Evolutionary conservation across 2,329 filamentous ascomycete genomes (phyloP).

Genomic region (Bipolaris bicolor): DNA sequence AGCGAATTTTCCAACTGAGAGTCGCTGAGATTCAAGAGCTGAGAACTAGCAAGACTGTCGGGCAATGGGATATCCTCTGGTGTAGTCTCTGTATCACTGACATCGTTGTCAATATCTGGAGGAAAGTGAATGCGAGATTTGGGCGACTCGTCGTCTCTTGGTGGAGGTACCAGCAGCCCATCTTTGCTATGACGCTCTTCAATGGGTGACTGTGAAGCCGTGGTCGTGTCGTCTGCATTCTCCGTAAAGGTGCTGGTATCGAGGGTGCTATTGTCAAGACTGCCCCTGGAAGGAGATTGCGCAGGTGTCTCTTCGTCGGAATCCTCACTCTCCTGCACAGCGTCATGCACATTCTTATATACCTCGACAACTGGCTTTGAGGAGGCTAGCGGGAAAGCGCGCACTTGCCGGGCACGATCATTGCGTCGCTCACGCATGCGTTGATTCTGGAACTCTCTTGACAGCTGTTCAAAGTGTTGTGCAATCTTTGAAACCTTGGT

Average conservation of each 20-base stretch:
- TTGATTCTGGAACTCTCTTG: conserved; percentile 95
- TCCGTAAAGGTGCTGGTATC: conserved; percentile 44
- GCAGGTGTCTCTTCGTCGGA: conserved; percentile 65
- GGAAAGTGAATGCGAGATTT: conserved; percentile 46
- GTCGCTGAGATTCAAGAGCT: conserved; percentile 59
- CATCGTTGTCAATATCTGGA: conserved; percentile 59
- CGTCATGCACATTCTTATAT: conserved; percentile 91
- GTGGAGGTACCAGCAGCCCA: conserved; percentile 12
- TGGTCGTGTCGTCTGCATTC: conserved; percentile 39
- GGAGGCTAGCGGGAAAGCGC: conserved; percentile 86
- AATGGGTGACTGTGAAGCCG: conserved; percentile 43
- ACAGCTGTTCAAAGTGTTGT: conserved; percentile 95
- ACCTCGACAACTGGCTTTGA: conserved; percentile 97
- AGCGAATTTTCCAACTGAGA: conserved; percentile 65
- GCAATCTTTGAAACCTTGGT: conserved; percentile 88
- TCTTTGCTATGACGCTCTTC: conserved; percentile 38
- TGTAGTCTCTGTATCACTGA: conserved; percentile 74
- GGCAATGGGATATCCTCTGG: conserved; percentile 71
- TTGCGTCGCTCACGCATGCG: conserved; percentile 84
- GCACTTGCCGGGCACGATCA: conserved; percentile 74
- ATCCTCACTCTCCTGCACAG: conserved; percentile 79
- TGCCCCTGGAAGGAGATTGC: conserved; percentile 39
- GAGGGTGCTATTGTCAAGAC: conserved; percentile 48
- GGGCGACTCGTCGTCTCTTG: conserved; percentile 35
- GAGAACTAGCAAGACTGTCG: conserved; percentile 63